Evolutionary conservation across 2,329 filamentous ascomycete genomes (phyloP), one percentile per base, ranked within the genome.

Genomic region (Drechslera avenae): DNA sequence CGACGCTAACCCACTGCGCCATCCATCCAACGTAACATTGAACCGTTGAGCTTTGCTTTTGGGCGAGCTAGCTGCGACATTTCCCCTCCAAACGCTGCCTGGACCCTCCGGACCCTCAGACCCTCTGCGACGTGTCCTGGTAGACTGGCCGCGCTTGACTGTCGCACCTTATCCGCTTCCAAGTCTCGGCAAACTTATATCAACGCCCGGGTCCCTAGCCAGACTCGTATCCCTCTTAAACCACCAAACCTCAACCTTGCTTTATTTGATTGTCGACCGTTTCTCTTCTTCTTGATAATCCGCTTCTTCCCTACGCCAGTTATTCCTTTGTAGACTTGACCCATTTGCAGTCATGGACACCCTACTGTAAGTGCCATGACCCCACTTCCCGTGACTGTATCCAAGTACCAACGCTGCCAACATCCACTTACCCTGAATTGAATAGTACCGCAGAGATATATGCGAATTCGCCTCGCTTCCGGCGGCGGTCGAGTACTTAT

Each of bases 401-500:
- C 36, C 54, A 41, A 46, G 32, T 37, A 23, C 26, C 52, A 46
- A 32, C 43, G 30, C 34, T 44, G 40, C 31, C 26, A 26, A 37
- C 39, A 32, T 36, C 45, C 44, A 50, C 65, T 72, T 50, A 72
- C 52, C 6, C 42, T 37, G 32, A 19, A 40, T 65, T 37, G 32
- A 19, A 40, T 65, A 94, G 90, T 54, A 97, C 92, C 39, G 91
- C 91, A 67, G 91, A 97, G 72, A 89, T 96, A 64, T 91, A 92
- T 73, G 91, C 89, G 60, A 96, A 90, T 73, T 91, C 92, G 52
- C 90, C 91, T 51, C 87, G 89, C 62, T 96, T 96, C 73, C 87
- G 92, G 59, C 88, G 94, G 66, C 90, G 91, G 76, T 97, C 93
- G 65, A 97, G 91, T 62, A 97, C 92, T 31, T 96, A 95, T 73